Percentiles rank a stretch among this genome's conserved stretches.
phyloP scores from a whole-genome alignment of 148 eudicot genomes.

The Arctostaphylos glauca region DNA sequence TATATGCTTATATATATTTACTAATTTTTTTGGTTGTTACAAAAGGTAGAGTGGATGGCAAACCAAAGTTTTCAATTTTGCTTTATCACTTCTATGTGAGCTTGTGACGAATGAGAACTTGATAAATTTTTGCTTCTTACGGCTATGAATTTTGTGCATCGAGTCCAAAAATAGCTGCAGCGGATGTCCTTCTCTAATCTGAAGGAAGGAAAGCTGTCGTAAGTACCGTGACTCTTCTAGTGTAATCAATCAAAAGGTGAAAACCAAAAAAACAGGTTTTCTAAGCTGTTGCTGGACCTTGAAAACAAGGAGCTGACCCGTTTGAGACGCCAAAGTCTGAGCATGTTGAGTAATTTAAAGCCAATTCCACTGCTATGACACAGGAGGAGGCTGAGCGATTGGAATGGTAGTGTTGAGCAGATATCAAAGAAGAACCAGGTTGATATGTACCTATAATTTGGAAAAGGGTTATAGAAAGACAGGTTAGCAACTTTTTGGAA shows the following conservation, averaged over 20 bases:
- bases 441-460: constrained; percentile 63
- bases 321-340: constrained; percentile 89
- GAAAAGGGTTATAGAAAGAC: not conserved
- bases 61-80: not conserved
- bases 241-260: not conserved
- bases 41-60: not conserved
- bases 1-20: too few relatives aligned
- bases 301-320: constrained; percentile 91
- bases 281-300: constrained; percentile 44
- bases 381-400: constrained; percentile 55
- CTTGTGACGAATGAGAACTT: not conserved
- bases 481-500: not conserved
- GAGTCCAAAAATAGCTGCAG: constrained; percentile 56
- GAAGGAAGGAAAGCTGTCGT: constrained; percentile 21
- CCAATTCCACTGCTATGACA: constrained; percentile 58
- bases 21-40: too few relatives aligned
- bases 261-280: not conserved
- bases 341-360: constrained; percentile 77
- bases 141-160: constrained; percentile 43
- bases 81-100: not conserved
- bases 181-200: constrained; percentile 60
- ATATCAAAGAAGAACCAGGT: constrained; percentile 89
- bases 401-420: constrained; percentile 84
- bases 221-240: not conserved
- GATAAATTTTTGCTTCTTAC: not conserved